These are phyloP conservation scores for Aschersonia sp. DNA, from an alignment of 2,329 filamentous ascomycete species.

Conservation along the genomic window DNA sequence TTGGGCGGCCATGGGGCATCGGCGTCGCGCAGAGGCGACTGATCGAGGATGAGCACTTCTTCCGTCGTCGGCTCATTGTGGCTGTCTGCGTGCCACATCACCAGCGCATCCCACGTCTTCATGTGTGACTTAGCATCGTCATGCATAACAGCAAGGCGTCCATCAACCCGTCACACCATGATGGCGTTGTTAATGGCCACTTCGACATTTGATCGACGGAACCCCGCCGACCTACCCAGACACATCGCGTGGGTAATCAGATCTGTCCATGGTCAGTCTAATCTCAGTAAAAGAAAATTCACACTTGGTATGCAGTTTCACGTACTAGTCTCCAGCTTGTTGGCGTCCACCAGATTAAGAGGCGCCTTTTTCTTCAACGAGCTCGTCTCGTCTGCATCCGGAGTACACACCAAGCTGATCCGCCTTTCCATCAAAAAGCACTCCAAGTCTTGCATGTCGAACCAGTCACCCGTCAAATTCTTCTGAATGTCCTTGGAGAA, in stretches of 20 bases:
- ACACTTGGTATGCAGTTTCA: neutral
- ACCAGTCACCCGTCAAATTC: slow-evolving; percentile 6
- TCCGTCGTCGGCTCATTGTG: too few relatives aligned
- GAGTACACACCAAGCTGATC: slow-evolving; percentile 1
- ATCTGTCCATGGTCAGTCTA: neutral
- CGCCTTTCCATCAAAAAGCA: slow-evolving; percentile 4
- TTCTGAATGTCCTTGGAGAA: slow-evolving; percentile 5
- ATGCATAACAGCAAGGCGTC: too few relatives aligned
- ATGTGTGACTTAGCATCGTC: too few relatives aligned
- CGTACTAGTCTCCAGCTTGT: neutral
- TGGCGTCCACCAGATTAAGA: neutral
- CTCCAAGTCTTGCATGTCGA: slow-evolving; percentile 8
- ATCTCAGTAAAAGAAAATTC: neutral
- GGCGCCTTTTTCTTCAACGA: neutral
- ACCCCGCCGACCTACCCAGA: neutral
- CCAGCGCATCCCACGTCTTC: too few relatives aligned
- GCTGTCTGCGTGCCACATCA: too few relatives aligned
- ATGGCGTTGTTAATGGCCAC: neutral
- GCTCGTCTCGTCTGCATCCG: neutral
- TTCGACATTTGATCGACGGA: neutral
- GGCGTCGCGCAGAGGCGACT: too few relatives aligned
- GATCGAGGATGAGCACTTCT: too few relatives aligned
- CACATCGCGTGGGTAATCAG: neutral
- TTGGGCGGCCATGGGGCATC: too few relatives aligned
- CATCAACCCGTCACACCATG: slow-evolving; percentile 1